Percentiles rank a stretch among this genome's conserved stretches.
phyloP scores from a whole-genome alignment of 179 eudicot genomes.

The Pouteria campechiana region DNA sequence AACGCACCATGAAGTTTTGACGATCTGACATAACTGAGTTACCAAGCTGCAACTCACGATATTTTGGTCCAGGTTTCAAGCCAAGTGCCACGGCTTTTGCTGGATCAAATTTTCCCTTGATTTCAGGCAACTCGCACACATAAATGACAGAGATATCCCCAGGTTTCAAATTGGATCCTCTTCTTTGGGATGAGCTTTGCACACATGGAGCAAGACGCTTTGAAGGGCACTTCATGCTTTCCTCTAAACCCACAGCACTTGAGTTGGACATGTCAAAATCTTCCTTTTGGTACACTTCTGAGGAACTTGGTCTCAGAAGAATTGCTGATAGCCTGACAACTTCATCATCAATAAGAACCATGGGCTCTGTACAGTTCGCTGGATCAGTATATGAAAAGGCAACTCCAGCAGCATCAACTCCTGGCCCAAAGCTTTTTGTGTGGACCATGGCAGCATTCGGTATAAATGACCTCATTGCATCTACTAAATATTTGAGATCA shows the following conservation, averaged over 20 bases:
- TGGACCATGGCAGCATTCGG: conserved; percentile 95
- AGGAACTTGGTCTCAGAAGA: conserved; percentile 39
- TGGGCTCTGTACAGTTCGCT: conserved; percentile 35
- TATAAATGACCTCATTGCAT: conserved; percentile 85
- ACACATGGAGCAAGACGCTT: conserved; percentile 2
- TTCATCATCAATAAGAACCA: conserved; percentile 62
- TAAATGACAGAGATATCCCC: conserved; percentile 81
- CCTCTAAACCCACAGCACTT: background rate
- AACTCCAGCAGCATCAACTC: conserved; percentile 19
- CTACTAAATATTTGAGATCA: conserved; percentile 56
- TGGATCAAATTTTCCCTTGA: conserved; percentile 81
- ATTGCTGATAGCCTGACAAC: conserved; percentile 83
- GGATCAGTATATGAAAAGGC: conserved; percentile 18
- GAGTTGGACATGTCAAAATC: background rate
- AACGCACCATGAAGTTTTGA: conserved; percentile 51
- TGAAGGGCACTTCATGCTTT: conserved; percentile 1
- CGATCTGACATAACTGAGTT: conserved; percentile 67
- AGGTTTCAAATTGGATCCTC: conserved; percentile 24
- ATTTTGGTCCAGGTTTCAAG: conserved; percentile 70
- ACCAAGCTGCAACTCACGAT: conserved; percentile 64
- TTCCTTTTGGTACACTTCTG: conserved; percentile 4
- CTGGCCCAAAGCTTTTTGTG: conserved; percentile 65
- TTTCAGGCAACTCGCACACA: conserved; percentile 80
- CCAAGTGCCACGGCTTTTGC: conserved; percentile 84
- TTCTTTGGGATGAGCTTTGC: conserved; percentile 7